Evolutionary conservation across 257 asterid species (phyloP), one percentile per base, ranked within the genome.

Genomic region (Apocynum venetum): DNA sequence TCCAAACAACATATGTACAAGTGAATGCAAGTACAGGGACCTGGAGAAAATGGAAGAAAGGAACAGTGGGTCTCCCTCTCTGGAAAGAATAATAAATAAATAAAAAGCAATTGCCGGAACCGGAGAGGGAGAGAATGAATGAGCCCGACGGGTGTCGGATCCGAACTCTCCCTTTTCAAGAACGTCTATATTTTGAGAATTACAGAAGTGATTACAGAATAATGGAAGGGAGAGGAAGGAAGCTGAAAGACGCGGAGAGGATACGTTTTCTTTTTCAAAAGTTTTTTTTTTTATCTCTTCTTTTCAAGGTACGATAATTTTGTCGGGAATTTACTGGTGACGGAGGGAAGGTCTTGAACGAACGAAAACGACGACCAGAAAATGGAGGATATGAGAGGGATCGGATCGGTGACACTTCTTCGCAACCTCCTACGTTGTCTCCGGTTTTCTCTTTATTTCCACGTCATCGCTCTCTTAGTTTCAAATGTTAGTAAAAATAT

Each of bases 121-220:
- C 64, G 66, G 76, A 75, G 76, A 74, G 79, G 72, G 74, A 36
- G 76, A 55, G 53, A 20, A 25, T 3, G 0, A 46, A 65, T 5
- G 70, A 75, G 53, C 51, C 79, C 76, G 79, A 25, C 83, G 61
- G 61, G 63, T 53, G 66, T 35, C 76, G 57, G 76, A 74, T 80
- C 79, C 63, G 44, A 46, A 36, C 48, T 64, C 70, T 73, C 70
- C 40, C 65, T 43, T 66, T 67, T 41, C 13, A 25, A 20, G 19
- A 6, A 17, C 64, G 36, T 0, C 36, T 20, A 19, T 57, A 19
- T 57, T 15, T 15, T 20, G 35, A 57, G 64, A 51, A 13, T 51
- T 13, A 8, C 6, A 25, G n/a, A 46, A 35, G 46, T 35, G 48
- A 65, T 38, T 12, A 15, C 8, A 2, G 12, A 5, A 65, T 6